Evolutionary conservation across 2,329 filamentous ascomycete species (phyloP).

Genomic region (Corynespora cassiicola): DNA sequence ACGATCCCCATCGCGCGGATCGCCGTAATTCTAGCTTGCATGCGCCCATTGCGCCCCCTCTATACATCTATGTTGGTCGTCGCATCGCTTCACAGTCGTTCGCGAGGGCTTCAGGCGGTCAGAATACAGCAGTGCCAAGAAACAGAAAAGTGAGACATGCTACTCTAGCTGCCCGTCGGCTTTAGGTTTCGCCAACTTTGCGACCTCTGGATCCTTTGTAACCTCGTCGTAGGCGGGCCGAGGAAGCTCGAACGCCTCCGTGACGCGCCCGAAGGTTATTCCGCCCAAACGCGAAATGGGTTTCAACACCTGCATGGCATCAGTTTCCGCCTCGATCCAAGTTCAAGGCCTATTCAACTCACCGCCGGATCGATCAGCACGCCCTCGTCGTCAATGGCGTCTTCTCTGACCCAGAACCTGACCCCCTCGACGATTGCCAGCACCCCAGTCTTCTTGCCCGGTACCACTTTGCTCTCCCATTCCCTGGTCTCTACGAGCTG

Average conservation of each 20-base stretch:
- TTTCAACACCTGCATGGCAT: conserved; percentile 64
- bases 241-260: conserved; percentile 74
- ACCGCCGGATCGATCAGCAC: conserved; percentile 76
- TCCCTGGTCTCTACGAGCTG: conserved; percentile 76
- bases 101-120: too few species aligned
- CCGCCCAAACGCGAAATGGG: conserved; percentile 83
- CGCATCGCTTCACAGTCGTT: too few species aligned
- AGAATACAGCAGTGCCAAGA: too few species aligned
- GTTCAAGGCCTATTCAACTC: conserved; percentile 45
- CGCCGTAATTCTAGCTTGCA: too few species aligned
- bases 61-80: too few species aligned
- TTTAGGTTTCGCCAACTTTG: conserved; percentile 61
- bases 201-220: conserved; percentile 60
- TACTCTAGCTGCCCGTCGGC: conserved; percentile 30
- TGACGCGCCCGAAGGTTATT: conserved; percentile 79
- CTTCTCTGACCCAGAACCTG: conserved; percentile 87
- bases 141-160: conserved; percentile 12
- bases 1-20: too few species aligned
- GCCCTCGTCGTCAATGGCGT: conserved; percentile 80
- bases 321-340: too few species aligned
- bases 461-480: conserved; percentile 74
- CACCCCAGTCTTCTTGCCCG: conserved; percentile 77
- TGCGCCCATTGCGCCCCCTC: too few species aligned
- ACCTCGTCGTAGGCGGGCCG: conserved; percentile 59
- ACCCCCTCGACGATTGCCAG: conserved; percentile 82